phyloP scores from a whole-genome alignment of 306 rosid species.

The Astragalus membranaceus region DNA sequence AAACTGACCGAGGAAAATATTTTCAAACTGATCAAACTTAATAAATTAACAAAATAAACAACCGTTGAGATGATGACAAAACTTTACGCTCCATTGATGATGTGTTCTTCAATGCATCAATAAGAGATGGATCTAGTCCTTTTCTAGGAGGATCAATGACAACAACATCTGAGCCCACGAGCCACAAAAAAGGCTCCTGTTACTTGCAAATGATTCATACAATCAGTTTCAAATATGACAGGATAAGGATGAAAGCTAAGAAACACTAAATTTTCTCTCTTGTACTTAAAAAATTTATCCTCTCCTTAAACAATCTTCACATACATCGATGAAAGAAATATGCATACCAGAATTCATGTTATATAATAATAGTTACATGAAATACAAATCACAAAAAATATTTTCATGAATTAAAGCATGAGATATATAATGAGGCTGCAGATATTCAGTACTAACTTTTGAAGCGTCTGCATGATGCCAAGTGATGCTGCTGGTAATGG shows the following conservation, averaged over 20 bases:
- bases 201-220: conserved; percentile 21
- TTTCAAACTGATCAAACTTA: conserved; percentile 13
- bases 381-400: not conserved
- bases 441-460: conserved; percentile 40
- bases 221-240: conserved; percentile 22
- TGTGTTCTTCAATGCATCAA: conserved; percentile 52
- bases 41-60: conserved; percentile 22
- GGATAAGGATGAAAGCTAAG: not conserved
- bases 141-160: conserved; percentile 96
- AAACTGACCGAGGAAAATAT: conserved; percentile 16
- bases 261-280: not conserved
- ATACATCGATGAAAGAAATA: not conserved
- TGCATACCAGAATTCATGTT: not conserved
- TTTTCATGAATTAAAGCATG: conserved; percentile 10
- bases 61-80: conserved; percentile 55
- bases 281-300: not conserved
- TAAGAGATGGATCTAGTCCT: conserved; percentile 77
- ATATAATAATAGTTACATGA: not conserved
- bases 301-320: not conserved
- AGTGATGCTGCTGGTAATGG: conserved; percentile 60
- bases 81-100: conserved; percentile 50
- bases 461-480: conserved; percentile 97
- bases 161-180: conserved; percentile 77
- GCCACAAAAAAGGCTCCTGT: conserved; percentile 90
- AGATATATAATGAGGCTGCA: conserved; percentile 20